These are phyloP conservation scores for Canna indica DNA, from an alignment of 176 grass and related monocot genomes.

Conservation along the genomic window DNA sequence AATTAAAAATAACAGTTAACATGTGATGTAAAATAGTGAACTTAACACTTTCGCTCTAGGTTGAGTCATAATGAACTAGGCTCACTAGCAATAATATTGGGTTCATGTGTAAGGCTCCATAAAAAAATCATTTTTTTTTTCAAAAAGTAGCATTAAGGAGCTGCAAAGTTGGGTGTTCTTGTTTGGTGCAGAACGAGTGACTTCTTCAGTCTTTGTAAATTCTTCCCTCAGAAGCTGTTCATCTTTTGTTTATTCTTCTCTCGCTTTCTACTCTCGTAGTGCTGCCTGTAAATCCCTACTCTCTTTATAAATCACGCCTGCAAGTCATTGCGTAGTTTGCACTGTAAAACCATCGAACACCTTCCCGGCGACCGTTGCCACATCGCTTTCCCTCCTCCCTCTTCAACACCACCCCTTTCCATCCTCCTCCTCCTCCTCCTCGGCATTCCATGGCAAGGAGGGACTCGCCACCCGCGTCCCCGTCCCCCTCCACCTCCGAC, in stretches of 20 bases:
- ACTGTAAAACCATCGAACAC: conserved; percentile 26
- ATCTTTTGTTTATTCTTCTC: not conserved
- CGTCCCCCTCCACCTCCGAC: conserved; percentile 42
- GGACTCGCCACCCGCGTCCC: not conserved
- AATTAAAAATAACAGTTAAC: no score
- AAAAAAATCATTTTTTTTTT: no score
- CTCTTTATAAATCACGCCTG: conserved; percentile 21
- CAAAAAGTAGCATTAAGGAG: no score
- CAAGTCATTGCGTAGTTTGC: conserved; percentile 4
- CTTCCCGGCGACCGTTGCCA: not conserved
- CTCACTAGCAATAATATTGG: no score
- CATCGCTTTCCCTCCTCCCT: conserved; percentile 7
- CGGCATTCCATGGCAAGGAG: conserved; percentile 30
- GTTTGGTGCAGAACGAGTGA: no score
- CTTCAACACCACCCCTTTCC: not conserved
- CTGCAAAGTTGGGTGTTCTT: no score
- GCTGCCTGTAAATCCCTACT: not conserved
- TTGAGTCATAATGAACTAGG: no score
- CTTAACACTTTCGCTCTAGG: no score
- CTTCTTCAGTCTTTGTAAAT: no score
- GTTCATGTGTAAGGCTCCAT: no score
- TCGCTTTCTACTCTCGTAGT: not conserved
- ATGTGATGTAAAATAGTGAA: no score
- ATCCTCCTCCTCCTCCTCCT: not conserved
- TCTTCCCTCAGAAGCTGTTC: not conserved